These are phyloP conservation scores for Spathaspora gorwiae DNA, from an alignment of 805 yeast species.

Conservation along the genomic window DNA sequence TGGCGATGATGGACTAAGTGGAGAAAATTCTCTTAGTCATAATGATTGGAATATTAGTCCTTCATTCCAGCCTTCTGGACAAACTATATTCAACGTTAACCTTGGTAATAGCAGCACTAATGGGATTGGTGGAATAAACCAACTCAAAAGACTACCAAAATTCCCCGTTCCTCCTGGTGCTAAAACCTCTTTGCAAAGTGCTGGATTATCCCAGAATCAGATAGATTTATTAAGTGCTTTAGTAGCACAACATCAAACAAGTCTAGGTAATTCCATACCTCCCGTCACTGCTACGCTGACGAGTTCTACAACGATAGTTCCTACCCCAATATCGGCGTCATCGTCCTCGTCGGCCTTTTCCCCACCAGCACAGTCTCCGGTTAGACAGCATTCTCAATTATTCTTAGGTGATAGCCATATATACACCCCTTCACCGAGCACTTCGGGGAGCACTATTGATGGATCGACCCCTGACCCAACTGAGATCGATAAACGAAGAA, in stretches of 20 bases:
- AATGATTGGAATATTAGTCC: background rate
- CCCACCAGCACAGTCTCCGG: slow-evolving; percentile 7
- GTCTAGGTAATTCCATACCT: slow-evolving; percentile 8
- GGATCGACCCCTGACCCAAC: slow-evolving; percentile 5
- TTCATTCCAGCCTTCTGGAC: background rate
- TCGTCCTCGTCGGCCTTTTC: background rate
- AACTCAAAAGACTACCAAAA: slow-evolving; percentile 40
- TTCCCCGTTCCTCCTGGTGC: slow-evolving; percentile 75
- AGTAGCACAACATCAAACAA: slow-evolving; percentile 62
- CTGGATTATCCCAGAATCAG: slow-evolving; percentile 65
- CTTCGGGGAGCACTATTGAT: background rate
- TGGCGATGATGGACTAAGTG: slow-evolving; percentile 3
- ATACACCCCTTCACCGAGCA: slow-evolving; percentile 4
- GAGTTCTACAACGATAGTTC: background rate
- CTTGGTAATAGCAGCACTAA: background rate
- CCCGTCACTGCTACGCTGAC: background rate
- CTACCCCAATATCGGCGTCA: background rate
- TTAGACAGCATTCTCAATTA: slow-evolving; percentile 11
- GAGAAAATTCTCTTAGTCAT: slow-evolving; percentile 1
- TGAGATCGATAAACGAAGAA: slow-evolving; percentile 46
- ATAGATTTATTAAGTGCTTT: slow-evolving; percentile 70
- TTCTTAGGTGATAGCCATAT: background rate
- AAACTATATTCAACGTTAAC: background rate
- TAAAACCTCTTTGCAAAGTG: slow-evolving; percentile 53
- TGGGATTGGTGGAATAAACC: background rate